Evolutionary conservation across 352 stramenopile species (phyloP).

Genomic region (Globisporangium mamillatum): DNA sequence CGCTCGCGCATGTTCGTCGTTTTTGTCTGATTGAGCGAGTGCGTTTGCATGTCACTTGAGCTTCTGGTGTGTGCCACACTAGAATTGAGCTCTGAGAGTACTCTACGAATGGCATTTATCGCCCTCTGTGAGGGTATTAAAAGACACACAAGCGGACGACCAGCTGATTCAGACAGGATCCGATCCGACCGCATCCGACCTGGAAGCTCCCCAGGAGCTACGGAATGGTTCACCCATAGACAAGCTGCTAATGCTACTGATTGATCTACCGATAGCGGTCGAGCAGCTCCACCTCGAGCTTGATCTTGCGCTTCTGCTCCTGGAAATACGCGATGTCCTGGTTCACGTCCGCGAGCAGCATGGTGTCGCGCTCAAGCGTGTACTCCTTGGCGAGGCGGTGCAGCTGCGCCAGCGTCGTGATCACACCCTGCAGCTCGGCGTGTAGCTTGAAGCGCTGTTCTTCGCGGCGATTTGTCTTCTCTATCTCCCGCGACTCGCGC

Average conservation of each 20-base stretch:
- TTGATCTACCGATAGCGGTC: slow-evolving; percentile 9
- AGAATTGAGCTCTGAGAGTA: neutral
- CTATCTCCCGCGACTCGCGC: slow-evolving; percentile 19
- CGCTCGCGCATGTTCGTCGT: slow-evolving; percentile 14
- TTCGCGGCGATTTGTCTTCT: slow-evolving; percentile 7
- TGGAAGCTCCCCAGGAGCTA: neutral
- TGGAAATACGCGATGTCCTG: slow-evolving; percentile 49
- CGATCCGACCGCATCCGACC: neutral
- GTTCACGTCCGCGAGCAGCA: slow-evolving; percentile 31
- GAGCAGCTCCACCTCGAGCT: slow-evolving; percentile 28
- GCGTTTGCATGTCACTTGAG: slow-evolving; percentile 4
- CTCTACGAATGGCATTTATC: neutral
- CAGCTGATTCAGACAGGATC: neutral
- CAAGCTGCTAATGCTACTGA: neutral
- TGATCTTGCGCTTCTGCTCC: slow-evolving; percentile 35
- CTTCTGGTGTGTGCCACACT: slow-evolving; percentile 1
- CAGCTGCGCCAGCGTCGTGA: slow-evolving; percentile 38
- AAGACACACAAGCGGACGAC: neutral
- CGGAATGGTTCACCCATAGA: neutral
- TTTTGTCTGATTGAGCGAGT: neutral
- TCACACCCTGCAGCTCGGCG: slow-evolving; percentile 31
- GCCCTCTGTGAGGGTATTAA: neutral
- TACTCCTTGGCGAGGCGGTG: slow-evolving; percentile 38
- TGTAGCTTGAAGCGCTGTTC: slow-evolving; percentile 36
- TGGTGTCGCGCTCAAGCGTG: slow-evolving; percentile 12